These are phyloP conservation scores for Cladosporium sp. DNA, from an alignment of 2,329 filamentous ascomycete species.

Conservation along the genomic window DNA sequence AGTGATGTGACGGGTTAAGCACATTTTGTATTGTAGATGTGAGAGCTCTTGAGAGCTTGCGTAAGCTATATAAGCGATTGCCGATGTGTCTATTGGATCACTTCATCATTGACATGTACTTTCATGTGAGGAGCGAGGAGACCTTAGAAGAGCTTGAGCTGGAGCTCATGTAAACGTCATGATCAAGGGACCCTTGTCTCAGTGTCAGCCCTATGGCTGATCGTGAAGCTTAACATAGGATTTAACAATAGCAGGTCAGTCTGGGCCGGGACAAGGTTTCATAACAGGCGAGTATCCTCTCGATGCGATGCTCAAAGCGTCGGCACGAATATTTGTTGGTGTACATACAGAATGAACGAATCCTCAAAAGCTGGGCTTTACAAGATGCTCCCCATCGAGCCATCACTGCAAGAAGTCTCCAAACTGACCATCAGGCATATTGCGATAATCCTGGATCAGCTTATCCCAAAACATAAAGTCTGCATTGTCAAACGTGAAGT, in stretches of 20 bases:
- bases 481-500: conserved; percentile 17
- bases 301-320: too few relatives aligned
- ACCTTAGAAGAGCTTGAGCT: conserved; percentile 3
- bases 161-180: conserved; percentile 6
- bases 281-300: too few relatives aligned
- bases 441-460: conserved; percentile 18
- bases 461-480: conserved; percentile 25
- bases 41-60: not conserved
- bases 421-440: not conserved
- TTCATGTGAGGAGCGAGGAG: not conserved
- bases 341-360: not conserved
- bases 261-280: too few relatives aligned
- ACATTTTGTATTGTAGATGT: not conserved
- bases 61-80: not conserved
- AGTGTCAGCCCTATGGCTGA: not conserved
- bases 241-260: not conserved
- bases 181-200: not conserved
- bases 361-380: not conserved
- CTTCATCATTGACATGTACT: not conserved
- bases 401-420: not conserved
- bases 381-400: not conserved
- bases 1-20: not conserved
- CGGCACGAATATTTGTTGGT: too few relatives aligned
- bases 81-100: not conserved
- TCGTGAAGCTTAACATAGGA: not conserved